These are phyloP conservation scores for Carallia brachiata DNA, from an alignment of 345 rosid species.

Conservation along the genomic window DNA sequence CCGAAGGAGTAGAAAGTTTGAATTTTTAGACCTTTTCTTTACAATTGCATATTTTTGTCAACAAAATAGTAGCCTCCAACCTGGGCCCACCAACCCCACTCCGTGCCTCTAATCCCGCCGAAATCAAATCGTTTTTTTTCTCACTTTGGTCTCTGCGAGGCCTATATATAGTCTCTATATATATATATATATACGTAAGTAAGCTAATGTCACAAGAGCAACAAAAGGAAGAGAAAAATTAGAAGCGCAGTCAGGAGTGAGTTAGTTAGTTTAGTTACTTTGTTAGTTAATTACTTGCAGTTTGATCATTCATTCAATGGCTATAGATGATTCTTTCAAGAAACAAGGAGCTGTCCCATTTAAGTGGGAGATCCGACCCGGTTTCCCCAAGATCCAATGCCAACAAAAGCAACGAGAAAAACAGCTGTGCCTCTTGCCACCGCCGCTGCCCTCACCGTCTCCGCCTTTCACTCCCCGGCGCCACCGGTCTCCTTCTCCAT, in stretches of 20 bases:
- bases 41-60: too few relatives aligned
- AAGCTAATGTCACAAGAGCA: too few relatives aligned
- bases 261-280: too few relatives aligned
- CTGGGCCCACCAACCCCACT: constrained; percentile 37
- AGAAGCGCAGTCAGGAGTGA: too few relatives aligned
- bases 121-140: background rate
- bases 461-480: constrained; percentile 24
- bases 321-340: constrained; percentile 66
- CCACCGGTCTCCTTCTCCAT: constrained; percentile 2
- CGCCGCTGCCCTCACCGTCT: constrained; percentile 26
- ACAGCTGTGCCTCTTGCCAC: constrained; percentile 10
- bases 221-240: too few relatives aligned
- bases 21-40: constrained; percentile 7
- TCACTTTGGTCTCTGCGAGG: background rate
- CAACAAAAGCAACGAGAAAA: constrained; percentile 12
- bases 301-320: constrained; percentile 21
- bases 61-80: too few relatives aligned
- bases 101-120: constrained; percentile 60
- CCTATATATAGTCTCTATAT: background rate
- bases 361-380: constrained; percentile 98
- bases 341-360: constrained; percentile 80
- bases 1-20: constrained; percentile 11
- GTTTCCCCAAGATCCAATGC: constrained; percentile 68
- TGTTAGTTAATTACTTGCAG: background rate
- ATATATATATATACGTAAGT: too few relatives aligned